Conservation (phyloP, 768 basidiomycete species). For the Mycena chlorophos region DNA sequence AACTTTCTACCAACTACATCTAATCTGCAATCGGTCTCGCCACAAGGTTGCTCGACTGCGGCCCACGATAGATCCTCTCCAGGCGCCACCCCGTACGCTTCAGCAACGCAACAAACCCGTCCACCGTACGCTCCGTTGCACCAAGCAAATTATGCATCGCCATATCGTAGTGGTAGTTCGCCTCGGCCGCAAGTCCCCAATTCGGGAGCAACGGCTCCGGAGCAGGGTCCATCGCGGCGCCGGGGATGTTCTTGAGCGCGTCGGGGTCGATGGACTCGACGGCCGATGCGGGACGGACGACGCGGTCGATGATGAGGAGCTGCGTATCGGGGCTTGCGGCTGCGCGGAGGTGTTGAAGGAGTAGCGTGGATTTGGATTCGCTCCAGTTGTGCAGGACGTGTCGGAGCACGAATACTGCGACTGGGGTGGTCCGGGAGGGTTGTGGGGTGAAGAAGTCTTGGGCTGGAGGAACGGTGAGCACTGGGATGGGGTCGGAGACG, state of each 20-base stretch:
- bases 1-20: no score
- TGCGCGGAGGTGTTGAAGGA: neutral
- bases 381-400: neutral
- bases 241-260: neutral
- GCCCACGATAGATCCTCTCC: neutral
- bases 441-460: slow-evolving; percentile 3
- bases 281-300: no score
- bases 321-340: neutral
- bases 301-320: no score
- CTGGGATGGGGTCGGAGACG: neutral
- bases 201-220: neutral
- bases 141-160: slow-evolving; percentile 7
- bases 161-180: neutral
- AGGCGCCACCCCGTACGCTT: neutral
- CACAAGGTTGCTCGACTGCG: neutral
- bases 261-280: neutral
- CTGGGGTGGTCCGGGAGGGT: neutral
- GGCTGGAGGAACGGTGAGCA: neutral
- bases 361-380: neutral
- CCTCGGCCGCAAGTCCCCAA: neutral
- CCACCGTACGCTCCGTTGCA: slow-evolving; percentile 4
- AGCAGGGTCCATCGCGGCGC: neutral
- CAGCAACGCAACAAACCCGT: neutral
- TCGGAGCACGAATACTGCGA: neutral
- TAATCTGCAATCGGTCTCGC: neutral